Evolutionary conservation across 768 basidiomycete species (phyloP), one percentile per base, ranked within the genome.

Genomic region (Clavulina sp.): DNA sequence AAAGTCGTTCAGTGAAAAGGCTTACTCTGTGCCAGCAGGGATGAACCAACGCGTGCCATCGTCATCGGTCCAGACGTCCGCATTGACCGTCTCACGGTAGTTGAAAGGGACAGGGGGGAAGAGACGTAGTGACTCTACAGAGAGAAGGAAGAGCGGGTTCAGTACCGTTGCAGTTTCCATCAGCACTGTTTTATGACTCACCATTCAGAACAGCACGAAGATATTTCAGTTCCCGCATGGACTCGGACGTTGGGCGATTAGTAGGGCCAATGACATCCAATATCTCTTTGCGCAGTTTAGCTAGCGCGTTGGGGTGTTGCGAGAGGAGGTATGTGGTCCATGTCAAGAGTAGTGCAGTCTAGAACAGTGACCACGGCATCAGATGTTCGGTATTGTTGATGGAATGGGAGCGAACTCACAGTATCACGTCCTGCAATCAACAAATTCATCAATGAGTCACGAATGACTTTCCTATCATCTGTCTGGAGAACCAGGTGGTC

Each of bases 341-440:
- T 19, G 54, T 76, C 38, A 7, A 33, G 41, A 41, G 6, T 41
- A 24, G 26, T n/a, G 52, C 73, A 1, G 72, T 73, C 60, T 64
- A 54, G 19, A 55, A n/a, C 49, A 28, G 38, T 26, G 31, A 34
- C 44, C 28, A 36, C n/a, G 28, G 30, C n/a, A 48, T 13, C 23
- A 19, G 33, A 26, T 43, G 30, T 38, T 3, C 2, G n/a, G n/a
- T n/a, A n/a, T n/a, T n/a, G n/a, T n/a, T n/a, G n/a, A n/a, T n/a
- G n/a, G n/a, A n/a, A n/a, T n/a, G n/a, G n/a, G n/a, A n/a, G n/a
- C n/a, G n/a, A n/a, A 68, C 74, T 44, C 38, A 81, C 81, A 30
- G 85, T 86, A 64, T 89, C 85, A 51, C 85, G 66, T 21, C 81
- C 73, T 3, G 85, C 85, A 7, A 87, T 67, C 1, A 89, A 66